phyloP scores from a whole-genome alignment of 208 protist species.

The Trypanosoma scelopori region DNA sequence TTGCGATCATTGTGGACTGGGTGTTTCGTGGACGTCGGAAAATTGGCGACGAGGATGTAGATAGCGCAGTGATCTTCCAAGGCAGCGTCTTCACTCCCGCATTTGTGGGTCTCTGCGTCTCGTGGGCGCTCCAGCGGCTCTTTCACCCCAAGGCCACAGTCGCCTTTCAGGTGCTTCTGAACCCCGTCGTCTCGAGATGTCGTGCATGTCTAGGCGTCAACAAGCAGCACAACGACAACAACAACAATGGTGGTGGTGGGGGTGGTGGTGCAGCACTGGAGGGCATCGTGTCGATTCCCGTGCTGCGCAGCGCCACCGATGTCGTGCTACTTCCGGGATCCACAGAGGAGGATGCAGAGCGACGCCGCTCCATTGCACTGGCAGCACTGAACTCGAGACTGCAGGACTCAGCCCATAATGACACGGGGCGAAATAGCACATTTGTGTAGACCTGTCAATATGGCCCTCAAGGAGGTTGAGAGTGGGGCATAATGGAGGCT shows the following conservation, averaged over 20 bases:
- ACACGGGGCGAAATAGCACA: not conserved
- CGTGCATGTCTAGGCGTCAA: not conserved
- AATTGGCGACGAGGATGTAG: slow-evolving; percentile 22
- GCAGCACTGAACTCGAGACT: slow-evolving; percentile 55
- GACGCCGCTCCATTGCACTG: slow-evolving; percentile 63
- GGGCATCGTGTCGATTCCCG: slow-evolving; percentile 8
- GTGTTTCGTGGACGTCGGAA: slow-evolving; percentile 17
- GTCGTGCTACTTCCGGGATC: slow-evolving; percentile 52
- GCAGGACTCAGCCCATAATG: slow-evolving; percentile 23
- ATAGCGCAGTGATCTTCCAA: slow-evolving; percentile 12
- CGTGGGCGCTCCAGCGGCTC: slow-evolving; percentile 15
- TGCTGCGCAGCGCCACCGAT: slow-evolving; percentile 15
- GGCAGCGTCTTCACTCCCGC: slow-evolving; percentile 24
- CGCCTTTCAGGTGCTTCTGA: slow-evolving; percentile 10
- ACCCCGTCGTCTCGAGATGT: slow-evolving; percentile 8
- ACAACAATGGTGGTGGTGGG: not conserved
- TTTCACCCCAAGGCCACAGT: not conserved
- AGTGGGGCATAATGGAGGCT: no score
- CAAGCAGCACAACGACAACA: not conserved
- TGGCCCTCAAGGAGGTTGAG: no score
- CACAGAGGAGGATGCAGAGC: slow-evolving; percentile 72
- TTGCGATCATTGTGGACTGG: slow-evolving; percentile 17
- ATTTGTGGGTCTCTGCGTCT: slow-evolving; percentile 14
- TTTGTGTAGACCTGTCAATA: not conserved
- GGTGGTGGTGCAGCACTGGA: not conserved